phyloP scores from a whole-genome alignment of 495 filamentous ascomycete genomes.

The Chlorociboria aeruginascens region DNA sequence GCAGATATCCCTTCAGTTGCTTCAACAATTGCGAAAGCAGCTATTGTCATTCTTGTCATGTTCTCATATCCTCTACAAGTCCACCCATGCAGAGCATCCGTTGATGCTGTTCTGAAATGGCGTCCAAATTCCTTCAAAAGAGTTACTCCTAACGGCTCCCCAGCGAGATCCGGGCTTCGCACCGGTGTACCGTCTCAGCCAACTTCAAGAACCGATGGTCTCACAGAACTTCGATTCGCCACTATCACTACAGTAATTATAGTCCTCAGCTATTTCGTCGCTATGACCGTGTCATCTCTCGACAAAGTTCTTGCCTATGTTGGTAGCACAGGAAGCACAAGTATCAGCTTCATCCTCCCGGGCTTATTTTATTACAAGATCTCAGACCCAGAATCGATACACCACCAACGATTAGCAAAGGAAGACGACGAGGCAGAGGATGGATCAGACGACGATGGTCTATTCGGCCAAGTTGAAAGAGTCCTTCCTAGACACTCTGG shows the following conservation, averaged over 20 bases:
- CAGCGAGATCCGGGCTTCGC: conserved; percentile 29
- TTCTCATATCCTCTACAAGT: conserved; percentile 94
- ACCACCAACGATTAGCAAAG: conserved; percentile 75
- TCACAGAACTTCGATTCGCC: conserved; percentile 84
- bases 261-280: conserved; percentile 70
- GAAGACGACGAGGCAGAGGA: conserved; percentile 63
- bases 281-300: conserved; percentile 81
- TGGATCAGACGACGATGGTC: conserved; percentile 24
- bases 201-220: conserved; percentile 32
- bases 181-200: conserved; percentile 27
- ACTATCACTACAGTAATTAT: conserved; percentile 78
- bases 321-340: conserved; percentile 84
- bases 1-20: conserved; percentile 56
- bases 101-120: conserved; percentile 91
- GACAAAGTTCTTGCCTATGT: conserved; percentile 91
- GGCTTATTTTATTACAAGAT: conserved; percentile 99
- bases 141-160: conserved; percentile 21
- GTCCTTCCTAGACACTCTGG: conserved; percentile 3
- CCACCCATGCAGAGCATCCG: conserved; percentile 85
- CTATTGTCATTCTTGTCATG: conserved; percentile 93
- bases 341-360: conserved; percentile 92
- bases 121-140: conserved; percentile 39
- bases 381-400: conserved; percentile 66
- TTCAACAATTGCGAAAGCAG: conserved; percentile 85
- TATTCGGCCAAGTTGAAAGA: conserved; percentile 19